Conservation (phyloP, 2,329 filamentous ascomycete species). For the Incumbomyces lentus region DNA sequence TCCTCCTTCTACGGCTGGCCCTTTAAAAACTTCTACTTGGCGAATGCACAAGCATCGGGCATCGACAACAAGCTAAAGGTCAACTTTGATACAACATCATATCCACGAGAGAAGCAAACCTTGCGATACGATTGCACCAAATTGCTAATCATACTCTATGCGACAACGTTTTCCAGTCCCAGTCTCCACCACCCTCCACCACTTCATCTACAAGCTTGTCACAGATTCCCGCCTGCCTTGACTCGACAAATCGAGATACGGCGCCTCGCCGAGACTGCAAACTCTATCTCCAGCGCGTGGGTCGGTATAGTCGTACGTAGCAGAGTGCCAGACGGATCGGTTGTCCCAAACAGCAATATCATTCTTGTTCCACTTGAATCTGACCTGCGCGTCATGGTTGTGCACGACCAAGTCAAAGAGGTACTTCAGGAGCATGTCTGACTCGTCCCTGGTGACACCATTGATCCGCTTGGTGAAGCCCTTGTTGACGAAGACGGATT, state of each 20-base stretch:
- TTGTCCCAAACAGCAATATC: conserved; percentile 35
- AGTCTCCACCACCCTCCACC: too few species aligned
- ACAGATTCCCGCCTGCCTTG: conserved; percentile 15
- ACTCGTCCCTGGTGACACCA: conserved; percentile 35
- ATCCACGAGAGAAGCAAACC: too few species aligned
- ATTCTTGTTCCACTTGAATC: conserved; percentile 41
- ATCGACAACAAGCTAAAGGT: too few species aligned
- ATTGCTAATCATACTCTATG: too few species aligned
- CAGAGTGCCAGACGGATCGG: conserved; percentile 23
- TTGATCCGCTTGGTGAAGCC: conserved; percentile 34
- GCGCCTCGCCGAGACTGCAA: conserved; percentile 26
- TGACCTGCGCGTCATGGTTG: conserved; percentile 43
- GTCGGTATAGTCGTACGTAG: conserved; percentile 27
- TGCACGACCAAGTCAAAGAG: conserved; percentile 34
- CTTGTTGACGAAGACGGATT: conserved; percentile 42
- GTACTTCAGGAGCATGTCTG: conserved; percentile 32
- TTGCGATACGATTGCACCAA: too few species aligned
- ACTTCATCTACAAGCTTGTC: neutral
- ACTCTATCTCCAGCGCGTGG: conserved; percentile 24
- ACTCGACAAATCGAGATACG: conserved; percentile 27
- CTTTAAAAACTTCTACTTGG: too few species aligned
- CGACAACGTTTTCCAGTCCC: too few species aligned
- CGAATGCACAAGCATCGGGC: too few species aligned
- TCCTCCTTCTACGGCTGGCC: too few species aligned
- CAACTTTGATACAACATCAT: too few species aligned